phyloP scores from a whole-genome alignment of 2,329 filamentous ascomycete genomes.

The Trichoderma brevicompactum region DNA sequence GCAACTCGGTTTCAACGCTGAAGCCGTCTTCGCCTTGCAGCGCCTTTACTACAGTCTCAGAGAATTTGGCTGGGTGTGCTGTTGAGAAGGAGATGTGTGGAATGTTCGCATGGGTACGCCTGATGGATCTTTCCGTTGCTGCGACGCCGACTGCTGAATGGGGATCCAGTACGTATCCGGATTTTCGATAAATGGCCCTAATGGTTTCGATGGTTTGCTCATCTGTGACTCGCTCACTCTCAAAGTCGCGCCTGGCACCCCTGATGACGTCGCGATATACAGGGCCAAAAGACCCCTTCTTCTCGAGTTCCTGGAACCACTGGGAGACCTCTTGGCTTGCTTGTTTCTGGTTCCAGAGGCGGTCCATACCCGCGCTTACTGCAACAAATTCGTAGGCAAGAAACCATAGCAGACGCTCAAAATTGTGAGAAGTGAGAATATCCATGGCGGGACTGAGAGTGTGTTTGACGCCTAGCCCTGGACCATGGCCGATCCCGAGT shows the following conservation, averaged over 20 bases:
- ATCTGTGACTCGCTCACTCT: conserved; percentile 75
- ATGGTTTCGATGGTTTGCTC: conserved; percentile 69
- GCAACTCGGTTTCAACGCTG: conserved; percentile 72
- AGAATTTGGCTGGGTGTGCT: conserved; percentile 95
- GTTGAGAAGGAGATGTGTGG: conserved; percentile 87
- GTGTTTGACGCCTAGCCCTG: conserved; percentile 74
- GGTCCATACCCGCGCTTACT: conserved; percentile 61
- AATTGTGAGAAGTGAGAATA: conserved; percentile 94
- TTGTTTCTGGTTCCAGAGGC: conserved; percentile 68
- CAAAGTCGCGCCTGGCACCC: conserved; percentile 74
- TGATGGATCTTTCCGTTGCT: conserved; percentile 72
- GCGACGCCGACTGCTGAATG: conserved; percentile 88
- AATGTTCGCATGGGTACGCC: conserved; percentile 55
- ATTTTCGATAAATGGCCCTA: conserved; percentile 59
- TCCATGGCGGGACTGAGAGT: conserved; percentile 97
- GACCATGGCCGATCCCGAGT: conserved; percentile 58
- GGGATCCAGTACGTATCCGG: conserved; percentile 85
- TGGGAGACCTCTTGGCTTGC: conserved; percentile 74
- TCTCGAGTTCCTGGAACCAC: conserved; percentile 83
- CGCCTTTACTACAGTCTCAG: conserved; percentile 79
- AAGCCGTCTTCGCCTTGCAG: conserved; percentile 74
- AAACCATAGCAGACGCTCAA: conserved; percentile 95
- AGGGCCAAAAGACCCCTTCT: conserved; percentile 75
- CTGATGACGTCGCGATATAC: conserved; percentile 76
- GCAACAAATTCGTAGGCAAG: conserved; percentile 73